Evolutionary conservation across 495 filamentous ascomycete genomes (phyloP).

Genomic region (Penicillium bialowiezense): DNA sequence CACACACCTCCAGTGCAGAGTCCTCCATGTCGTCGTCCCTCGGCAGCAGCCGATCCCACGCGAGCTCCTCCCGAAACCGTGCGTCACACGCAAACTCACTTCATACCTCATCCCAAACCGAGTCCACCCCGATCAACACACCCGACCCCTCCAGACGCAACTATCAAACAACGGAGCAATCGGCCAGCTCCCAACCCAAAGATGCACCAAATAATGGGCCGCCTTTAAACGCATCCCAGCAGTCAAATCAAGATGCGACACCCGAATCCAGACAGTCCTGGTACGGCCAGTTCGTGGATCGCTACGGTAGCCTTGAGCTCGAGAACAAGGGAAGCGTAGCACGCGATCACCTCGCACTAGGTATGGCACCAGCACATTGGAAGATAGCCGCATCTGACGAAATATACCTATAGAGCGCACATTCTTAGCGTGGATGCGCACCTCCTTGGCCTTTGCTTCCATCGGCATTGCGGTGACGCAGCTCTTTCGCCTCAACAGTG

Average conservation of each 20-base stretch:
- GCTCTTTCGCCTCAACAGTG: conserved; percentile 87
- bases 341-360: conserved; percentile 88
- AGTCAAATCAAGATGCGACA: conserved; percentile 2
- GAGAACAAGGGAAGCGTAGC: conserved; percentile 98
- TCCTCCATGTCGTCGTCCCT: conserved; percentile 23
- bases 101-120: conserved; percentile 17
- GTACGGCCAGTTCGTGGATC: conserved; percentile 54
- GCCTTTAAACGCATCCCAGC: background rate
- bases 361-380: conserved; percentile 46
- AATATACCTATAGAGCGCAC: conserved; percentile 69
- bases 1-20: conserved; percentile 20
- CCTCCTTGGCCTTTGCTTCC: conserved; percentile 90
- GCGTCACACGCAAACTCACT: conserved; percentile 7
- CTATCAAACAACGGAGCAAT: conserved; percentile 36
- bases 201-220: background rate
- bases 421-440: conserved; percentile 95
- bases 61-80: conserved; percentile 20
- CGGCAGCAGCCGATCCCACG: conserved; percentile 23
- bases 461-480: conserved; percentile 97
- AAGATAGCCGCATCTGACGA: conserved; percentile 3
- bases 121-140: conserved; percentile 35
- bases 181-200: conserved; percentile 7
- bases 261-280: conserved; percentile 36
- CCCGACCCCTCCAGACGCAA: conserved; percentile 22
- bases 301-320: conserved; percentile 80